A percentile compares a stretch with the other conserved stretches of the same genome.
phyloP scores from a whole-genome alignment of 2,329 filamentous ascomycete genomes.

The Aspergillus ochraceus region DNA sequence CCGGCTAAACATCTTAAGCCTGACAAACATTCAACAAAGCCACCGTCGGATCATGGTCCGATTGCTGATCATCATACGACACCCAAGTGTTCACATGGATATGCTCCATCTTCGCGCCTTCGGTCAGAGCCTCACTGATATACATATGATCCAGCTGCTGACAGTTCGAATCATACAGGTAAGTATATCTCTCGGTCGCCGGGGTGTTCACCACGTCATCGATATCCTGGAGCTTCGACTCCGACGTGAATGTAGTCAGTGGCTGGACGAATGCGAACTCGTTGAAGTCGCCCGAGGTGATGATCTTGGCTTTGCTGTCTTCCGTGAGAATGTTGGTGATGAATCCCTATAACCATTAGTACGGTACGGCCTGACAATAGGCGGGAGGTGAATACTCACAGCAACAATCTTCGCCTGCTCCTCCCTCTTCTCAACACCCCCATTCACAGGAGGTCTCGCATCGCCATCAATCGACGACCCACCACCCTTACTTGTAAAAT shows the following conservation, averaged over 20 bases:
- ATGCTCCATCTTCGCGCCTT: constrained; percentile 55
- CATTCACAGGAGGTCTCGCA: constrained; percentile 65
- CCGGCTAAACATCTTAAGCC: not conserved
- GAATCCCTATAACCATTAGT: constrained; percentile 45
- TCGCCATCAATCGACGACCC: constrained; percentile 66
- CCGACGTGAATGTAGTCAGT: constrained; percentile 53
- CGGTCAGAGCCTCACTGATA: constrained; percentile 56
- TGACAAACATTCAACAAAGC: constrained; percentile 62
- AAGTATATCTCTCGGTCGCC: constrained; percentile 65
- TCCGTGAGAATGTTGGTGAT: constrained; percentile 57
- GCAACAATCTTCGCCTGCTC: constrained; percentile 61
- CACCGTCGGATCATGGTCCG: constrained; percentile 70
- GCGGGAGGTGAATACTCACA: constrained; percentile 36
- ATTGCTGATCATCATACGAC: constrained; percentile 55
- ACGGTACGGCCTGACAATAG: not conserved
- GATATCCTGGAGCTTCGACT: constrained; percentile 60
- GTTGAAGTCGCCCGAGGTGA: constrained; percentile 70
- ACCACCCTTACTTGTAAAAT: constrained; percentile 67
- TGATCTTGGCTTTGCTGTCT: constrained; percentile 58
- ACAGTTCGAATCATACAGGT: constrained; percentile 68
- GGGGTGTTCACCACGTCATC: constrained; percentile 59
- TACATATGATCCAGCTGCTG: constrained; percentile 72
- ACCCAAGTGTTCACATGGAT: constrained; percentile 72
- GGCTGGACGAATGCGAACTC: constrained; percentile 67
- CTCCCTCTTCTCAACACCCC: constrained; percentile 58